These are phyloP conservation scores for Nannochloris sp. DNA, from an alignment of 139 green algal species.

Conservation along the genomic window DNA sequence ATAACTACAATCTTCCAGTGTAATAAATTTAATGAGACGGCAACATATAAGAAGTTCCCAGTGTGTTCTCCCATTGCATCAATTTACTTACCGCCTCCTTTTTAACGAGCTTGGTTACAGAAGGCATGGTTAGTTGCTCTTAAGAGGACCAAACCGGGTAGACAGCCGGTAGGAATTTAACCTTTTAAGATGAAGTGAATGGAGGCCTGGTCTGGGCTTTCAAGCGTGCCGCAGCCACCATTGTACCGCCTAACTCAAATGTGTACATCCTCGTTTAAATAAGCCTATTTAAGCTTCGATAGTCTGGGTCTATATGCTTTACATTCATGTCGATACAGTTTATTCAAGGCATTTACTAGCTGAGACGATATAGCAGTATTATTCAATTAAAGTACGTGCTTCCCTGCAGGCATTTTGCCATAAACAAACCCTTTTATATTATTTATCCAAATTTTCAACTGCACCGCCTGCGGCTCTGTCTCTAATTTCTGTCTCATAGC, in stretches of 20 bases:
- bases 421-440: not conserved
- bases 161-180: conserved; percentile 76
- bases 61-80: not conserved
- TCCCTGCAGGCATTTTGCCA: not conserved
- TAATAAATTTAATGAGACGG: not conserved
- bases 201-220: too few relatives aligned
- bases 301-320: too few relatives aligned
- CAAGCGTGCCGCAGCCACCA: not conserved
- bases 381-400: too few relatives aligned
- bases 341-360: too few relatives aligned
- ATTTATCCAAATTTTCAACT: not conserved
- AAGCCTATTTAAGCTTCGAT: too few relatives aligned
- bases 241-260: too few relatives aligned
- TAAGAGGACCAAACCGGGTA: conserved; percentile 66
- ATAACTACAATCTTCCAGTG: not conserved
- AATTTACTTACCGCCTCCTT: conserved; percentile 61
- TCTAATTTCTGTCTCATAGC: not conserved
- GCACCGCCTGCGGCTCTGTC: not conserved
- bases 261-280: too few relatives aligned
- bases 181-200: conserved; percentile 20
- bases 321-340: too few relatives aligned
- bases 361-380: too few relatives aligned
- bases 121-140: conserved; percentile 52
- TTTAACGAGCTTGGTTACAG: conserved; percentile 49
- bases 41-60: conserved; percentile 1